Conservation (phyloP, 257 asterid species). For the Echium plantagineum region DNA sequence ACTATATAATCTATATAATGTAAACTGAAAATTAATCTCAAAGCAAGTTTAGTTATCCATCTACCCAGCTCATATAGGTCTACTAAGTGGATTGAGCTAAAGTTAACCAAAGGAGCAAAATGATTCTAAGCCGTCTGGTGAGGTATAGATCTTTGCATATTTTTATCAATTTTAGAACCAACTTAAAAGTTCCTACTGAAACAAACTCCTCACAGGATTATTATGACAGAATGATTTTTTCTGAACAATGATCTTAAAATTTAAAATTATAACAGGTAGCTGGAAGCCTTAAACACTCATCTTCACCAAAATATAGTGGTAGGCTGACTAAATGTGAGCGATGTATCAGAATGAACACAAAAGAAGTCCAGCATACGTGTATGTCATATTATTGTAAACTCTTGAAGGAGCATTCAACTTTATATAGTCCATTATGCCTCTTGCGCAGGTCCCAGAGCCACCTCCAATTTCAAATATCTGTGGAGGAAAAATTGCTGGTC, state of each 20-base stretch:
- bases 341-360: background rate
- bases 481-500: constrained; percentile 13
- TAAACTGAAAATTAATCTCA: background rate
- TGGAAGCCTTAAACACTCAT: background rate
- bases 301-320: background rate
- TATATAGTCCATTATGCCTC: constrained; percentile 92
- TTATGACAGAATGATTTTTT: too few species aligned
- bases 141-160: too few species aligned
- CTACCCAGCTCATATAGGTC: too few species aligned
- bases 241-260: background rate
- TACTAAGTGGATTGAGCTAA: too few species aligned
- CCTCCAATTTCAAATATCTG: constrained; percentile 99
- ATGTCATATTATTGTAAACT: constrained; percentile 76
- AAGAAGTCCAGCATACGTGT: constrained; percentile 42
- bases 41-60: background rate
- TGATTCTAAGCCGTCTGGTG: too few species aligned
- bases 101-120: too few species aligned
- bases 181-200: too few species aligned
- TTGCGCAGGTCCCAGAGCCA: constrained; percentile 99
- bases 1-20: background rate
- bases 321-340: background rate
- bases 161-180: too few species aligned
- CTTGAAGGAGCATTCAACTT: constrained; percentile 89
- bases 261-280: background rate
- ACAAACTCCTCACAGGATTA: too few species aligned